phyloP scores from a whole-genome alignment of 768 basidiomycete genomes.

The Harrya chromipes region DNA sequence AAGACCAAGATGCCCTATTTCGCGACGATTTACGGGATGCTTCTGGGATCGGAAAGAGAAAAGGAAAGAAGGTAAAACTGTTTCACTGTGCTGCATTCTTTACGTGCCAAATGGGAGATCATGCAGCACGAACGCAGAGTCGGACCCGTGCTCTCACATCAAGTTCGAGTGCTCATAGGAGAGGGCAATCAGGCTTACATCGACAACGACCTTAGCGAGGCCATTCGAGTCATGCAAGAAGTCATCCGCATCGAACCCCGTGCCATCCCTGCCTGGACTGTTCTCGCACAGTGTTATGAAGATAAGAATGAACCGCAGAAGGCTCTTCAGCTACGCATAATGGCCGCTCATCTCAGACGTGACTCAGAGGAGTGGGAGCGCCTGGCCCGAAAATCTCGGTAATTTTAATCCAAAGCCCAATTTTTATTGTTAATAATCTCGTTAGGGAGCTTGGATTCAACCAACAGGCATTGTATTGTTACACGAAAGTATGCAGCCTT shows the following conservation, averaged over 20 bases:
- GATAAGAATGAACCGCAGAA: conserved; percentile 67
- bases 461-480: conserved; percentile 91
- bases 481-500: conserved; percentile 73
- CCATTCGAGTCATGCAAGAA: conserved; percentile 82
- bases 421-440: conserved; percentile 61
- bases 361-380: conserved; percentile 88
- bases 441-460: conserved; percentile 60
- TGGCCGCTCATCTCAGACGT: conserved; percentile 84
- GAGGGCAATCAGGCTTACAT: conserved; percentile 88
- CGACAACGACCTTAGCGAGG: conserved; percentile 59
- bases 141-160: conserved; percentile 62
- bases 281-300: conserved; percentile 80
- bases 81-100: not conserved
- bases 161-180: conserved; percentile 73
- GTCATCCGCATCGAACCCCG: conserved; percentile 93
- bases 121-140: conserved; percentile 41
- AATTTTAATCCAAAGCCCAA: conserved; percentile 42
- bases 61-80: conserved; percentile 43
- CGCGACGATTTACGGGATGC: conserved; percentile 71
- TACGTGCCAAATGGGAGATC: not conserved
- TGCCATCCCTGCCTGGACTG: conserved; percentile 80
- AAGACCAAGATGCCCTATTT: conserved; percentile 66
- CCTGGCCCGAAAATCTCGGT: conserved; percentile 75
- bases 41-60: conserved; percentile 61
- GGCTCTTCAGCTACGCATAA: conserved; percentile 78